Conservation (phyloP, 2,329 filamentous ascomycete genomes). For the Talaromyces sp. region DNA sequence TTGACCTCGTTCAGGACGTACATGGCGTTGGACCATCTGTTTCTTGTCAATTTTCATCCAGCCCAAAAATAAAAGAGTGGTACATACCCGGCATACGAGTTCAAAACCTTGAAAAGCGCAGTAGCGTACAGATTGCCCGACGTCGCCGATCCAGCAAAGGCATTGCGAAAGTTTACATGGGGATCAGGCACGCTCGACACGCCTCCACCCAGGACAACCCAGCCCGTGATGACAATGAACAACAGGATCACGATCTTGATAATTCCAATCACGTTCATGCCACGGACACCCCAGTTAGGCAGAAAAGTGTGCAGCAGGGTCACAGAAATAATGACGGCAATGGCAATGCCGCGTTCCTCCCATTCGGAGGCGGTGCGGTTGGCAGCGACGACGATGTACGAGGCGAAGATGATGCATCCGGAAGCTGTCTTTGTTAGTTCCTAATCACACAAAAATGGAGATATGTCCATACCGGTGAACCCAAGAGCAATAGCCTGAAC, state of each 20-base stretch:
- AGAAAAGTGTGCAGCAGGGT: slow-evolving; percentile 40
- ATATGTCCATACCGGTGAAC: slow-evolving; percentile 30
- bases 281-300: slow-evolving; percentile 35
- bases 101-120: slow-evolving; percentile 54
- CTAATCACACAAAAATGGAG: neutral
- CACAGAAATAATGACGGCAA: slow-evolving; percentile 25
- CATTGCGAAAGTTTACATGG: slow-evolving; percentile 10
- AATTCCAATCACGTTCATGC: slow-evolving; percentile 43
- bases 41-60: slow-evolving; percentile 13
- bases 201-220: slow-evolving; percentile 27
- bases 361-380: slow-evolving; percentile 20
- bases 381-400: slow-evolving; percentile 22
- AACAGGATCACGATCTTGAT: slow-evolving; percentile 44
- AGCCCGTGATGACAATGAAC: slow-evolving; percentile 19
- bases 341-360: slow-evolving; percentile 23
- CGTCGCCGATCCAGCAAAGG: slow-evolving; percentile 13
- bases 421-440: slow-evolving; percentile 13
- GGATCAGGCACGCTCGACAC: slow-evolving; percentile 11
- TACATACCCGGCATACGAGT: slow-evolving; percentile 50
- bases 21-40: slow-evolving; percentile 6
- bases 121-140: slow-evolving; percentile 45
- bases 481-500: slow-evolving; percentile 43
- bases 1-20: slow-evolving; percentile 50
- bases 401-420: slow-evolving; percentile 22
- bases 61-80: slow-evolving; percentile 25